A percentile compares a stretch with the other conserved stretches of the same genome.
phyloP scores from a whole-genome alignment of 176 grass and related monocot genomes.

The Alopecurus myosuroides region DNA sequence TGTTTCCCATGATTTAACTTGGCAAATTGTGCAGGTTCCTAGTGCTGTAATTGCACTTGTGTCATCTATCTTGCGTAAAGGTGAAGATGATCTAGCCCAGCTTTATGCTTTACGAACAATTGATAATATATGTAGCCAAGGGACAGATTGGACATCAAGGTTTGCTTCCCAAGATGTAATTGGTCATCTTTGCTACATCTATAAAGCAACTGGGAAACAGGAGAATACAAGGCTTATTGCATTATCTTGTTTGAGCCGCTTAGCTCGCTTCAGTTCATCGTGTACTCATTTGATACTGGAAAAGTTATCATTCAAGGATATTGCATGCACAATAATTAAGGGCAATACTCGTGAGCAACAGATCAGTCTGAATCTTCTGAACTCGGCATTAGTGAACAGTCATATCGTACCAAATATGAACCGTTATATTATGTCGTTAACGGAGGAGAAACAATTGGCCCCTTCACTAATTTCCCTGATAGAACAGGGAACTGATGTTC shows the following conservation, averaged over 20 bases:
- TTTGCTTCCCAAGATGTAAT: slow-evolving; percentile 91
- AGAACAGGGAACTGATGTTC: slow-evolving; percentile 76
- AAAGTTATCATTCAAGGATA: slow-evolving; percentile 72
- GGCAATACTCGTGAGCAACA: slow-evolving; percentile 92
- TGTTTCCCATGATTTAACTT: slow-evolving; percentile 22
- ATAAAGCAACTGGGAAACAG: slow-evolving; percentile 88
- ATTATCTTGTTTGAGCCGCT: slow-evolving; percentile 78
- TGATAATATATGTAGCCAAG: slow-evolving; percentile 97
- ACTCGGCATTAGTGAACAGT: slow-evolving; percentile 63
- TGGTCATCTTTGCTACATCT: slow-evolving; percentile 81
- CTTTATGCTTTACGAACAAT: slow-evolving; percentile 93
- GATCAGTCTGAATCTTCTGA: slow-evolving; percentile 82
- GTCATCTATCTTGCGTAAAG: slow-evolving; percentile 89
- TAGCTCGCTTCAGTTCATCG: slow-evolving; percentile 74
- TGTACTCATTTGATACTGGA: slow-evolving; percentile 84
- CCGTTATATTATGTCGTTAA: slow-evolving; percentile 59
- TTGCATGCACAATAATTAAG: slow-evolving; percentile 65
- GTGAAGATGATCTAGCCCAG: slow-evolving; percentile 95
- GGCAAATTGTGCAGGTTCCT: slow-evolving; percentile 60
- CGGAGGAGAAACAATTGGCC: slow-evolving; percentile 81
- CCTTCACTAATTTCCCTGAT: slow-evolving; percentile 65
- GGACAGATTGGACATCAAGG: slow-evolving; percentile 85
- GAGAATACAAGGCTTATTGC: slow-evolving; percentile 90
- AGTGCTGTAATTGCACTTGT: slow-evolving; percentile 83
- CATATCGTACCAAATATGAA: slow-evolving; percentile 70